These are phyloP conservation scores for Fusarium siculi DNA, from an alignment of 2,329 filamentous ascomycete species.

Conservation along the genomic window DNA sequence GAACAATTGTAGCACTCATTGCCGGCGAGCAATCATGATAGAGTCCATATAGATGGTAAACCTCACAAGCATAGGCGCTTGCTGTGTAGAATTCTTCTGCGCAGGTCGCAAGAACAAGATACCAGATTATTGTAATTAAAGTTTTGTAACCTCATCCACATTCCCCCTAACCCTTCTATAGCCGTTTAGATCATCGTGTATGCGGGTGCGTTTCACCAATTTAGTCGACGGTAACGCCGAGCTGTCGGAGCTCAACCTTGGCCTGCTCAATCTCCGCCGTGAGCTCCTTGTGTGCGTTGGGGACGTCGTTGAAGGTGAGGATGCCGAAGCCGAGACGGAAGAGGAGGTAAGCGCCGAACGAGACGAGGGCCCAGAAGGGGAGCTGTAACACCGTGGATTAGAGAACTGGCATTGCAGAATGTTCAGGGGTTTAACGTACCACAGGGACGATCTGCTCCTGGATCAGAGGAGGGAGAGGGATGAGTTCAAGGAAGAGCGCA, in stretches of 20 bases:
- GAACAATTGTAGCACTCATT: slow-evolving; percentile 69
- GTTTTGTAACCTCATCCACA: slow-evolving; percentile 24
- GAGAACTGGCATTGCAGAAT: too few relatives aligned
- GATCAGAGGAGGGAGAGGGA: slow-evolving; percentile 80
- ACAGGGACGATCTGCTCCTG: slow-evolving; percentile 90
- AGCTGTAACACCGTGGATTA: slow-evolving; percentile 64
- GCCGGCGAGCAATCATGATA: slow-evolving; percentile 53
- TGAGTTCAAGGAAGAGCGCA: slow-evolving; percentile 82
- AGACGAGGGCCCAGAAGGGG: slow-evolving; percentile 91
- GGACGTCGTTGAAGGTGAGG: slow-evolving; percentile 96
- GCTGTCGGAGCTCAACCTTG: slow-evolving; percentile 75
- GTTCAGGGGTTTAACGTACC: too few relatives aligned
- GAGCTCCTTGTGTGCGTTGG: slow-evolving; percentile 88
- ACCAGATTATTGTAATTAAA: slow-evolving; percentile 34
- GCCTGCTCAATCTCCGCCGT: slow-evolving; percentile 85
- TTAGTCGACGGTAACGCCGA: slow-evolving; percentile 83
- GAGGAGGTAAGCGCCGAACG: slow-evolving; percentile 91
- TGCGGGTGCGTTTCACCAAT: neutral
- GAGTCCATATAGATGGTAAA: slow-evolving; percentile 6
- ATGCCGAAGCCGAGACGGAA: slow-evolving; percentile 93
- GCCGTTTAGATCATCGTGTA: slow-evolving; percentile 29
- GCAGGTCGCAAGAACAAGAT: slow-evolving; percentile 29
- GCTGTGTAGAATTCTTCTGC: neutral
- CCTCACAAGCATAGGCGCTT: neutral
- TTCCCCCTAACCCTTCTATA: slow-evolving; percentile 26